Evolutionary conservation across 2,329 filamentous ascomycete genomes (phyloP), one percentile per base, ranked within the genome.

Genomic region (Purpureocillium lavendulum): DNA sequence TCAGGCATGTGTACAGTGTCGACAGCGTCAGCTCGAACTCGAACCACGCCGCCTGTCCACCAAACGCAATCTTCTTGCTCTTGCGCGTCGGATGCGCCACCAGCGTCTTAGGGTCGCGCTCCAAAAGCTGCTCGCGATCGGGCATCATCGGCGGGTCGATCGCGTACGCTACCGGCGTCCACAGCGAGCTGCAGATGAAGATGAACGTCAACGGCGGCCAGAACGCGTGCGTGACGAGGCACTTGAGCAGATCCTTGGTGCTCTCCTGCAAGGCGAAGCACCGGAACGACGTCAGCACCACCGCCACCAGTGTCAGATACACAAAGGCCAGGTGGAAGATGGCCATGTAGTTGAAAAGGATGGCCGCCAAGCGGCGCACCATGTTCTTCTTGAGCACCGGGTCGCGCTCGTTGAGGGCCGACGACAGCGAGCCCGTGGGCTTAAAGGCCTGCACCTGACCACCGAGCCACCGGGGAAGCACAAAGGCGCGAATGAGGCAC

Each of bases 131-230:
- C 51, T 79, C 71, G 13, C 77, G 67, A 26, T 77, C 70, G 0
- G 75, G 73, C 60, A 77, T 69, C 3, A 52, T 58, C 0, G 78
- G 78, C 1, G 78, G 78, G 46, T 72, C 71, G 39, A 81, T 71
- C 17, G 75, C 73, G 51, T 82, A 82, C 2, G 65, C 63, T 34
- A 82, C 65, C 0, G 78, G 78, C 0, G 68, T 75, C 72, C 73
- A 78, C 18, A 75, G 59, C 1, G 71, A 71, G 37, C 62, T 69
- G 60, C 67, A 69, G 35, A 73, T 65, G 50, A 73, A 71, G 33
- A 77, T 49, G 58, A 75, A 79, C 1, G 73, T 71, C 33, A 79
- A 49, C 0, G 77, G 77, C 6, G 75, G 75, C 77, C 77, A 81
- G 58, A 73, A 74, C 11, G 73, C 74, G 52, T 80, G 75, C 0